These are phyloP conservation scores for Tetragonia tetragonoides DNA, from an alignment of 148 eudicot genomes.

Conservation along the genomic window DNA sequence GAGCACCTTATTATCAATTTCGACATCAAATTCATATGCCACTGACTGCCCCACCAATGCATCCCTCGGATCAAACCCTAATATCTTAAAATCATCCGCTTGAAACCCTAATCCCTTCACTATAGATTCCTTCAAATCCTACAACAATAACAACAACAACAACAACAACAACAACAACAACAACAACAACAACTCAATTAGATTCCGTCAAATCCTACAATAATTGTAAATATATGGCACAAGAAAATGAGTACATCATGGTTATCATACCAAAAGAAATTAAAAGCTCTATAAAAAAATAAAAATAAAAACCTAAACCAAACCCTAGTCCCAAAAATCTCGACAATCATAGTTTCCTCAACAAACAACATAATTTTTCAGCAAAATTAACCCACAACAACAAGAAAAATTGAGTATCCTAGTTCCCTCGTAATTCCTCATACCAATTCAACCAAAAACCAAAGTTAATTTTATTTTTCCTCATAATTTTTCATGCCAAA, in stretches of 20 bases:
- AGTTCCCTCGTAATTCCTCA: too few relatives aligned
- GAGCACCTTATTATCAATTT: conserved; percentile 72
- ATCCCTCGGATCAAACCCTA: conserved; percentile 49
- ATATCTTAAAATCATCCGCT: conserved; percentile 43
- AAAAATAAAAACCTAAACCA: too few relatives aligned
- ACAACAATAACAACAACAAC: conserved; percentile 14
- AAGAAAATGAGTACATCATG: background rate
- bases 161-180: conserved; percentile 4
- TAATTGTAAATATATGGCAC: too few relatives aligned
- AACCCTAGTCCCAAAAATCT: background rate
- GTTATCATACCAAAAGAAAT: background rate
- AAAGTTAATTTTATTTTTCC: too few relatives aligned
- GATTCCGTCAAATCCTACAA: background rate
- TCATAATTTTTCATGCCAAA: too few relatives aligned
- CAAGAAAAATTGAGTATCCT: too few relatives aligned
- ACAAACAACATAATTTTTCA: background rate
- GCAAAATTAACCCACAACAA: background rate
- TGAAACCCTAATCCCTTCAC: conserved; percentile 52
- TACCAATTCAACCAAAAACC: too few relatives aligned
- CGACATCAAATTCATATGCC: conserved; percentile 86
- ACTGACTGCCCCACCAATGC: conserved; percentile 71
- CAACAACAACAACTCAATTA: background rate
- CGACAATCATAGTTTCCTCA: background rate
- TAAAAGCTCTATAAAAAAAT: background rate
- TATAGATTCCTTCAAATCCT: conserved; percentile 64